Evolutionary conservation across 2,329 filamentous ascomycete species (phyloP).

Genomic region (Clonostachys byssicola): DNA sequence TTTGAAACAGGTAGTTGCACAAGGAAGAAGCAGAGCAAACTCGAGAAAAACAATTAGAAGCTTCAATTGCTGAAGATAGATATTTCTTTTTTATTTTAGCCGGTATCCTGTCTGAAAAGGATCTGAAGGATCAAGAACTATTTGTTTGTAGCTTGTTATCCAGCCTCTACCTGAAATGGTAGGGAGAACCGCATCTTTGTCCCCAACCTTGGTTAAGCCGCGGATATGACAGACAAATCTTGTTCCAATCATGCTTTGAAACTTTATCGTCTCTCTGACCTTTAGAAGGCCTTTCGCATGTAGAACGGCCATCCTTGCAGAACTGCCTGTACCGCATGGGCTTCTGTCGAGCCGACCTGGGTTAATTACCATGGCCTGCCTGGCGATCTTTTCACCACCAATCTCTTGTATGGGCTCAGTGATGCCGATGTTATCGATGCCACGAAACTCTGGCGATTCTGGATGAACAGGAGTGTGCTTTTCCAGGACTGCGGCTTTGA

Average conservation of each 20-base stretch:
- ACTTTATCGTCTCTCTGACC: conserved; percentile 23
- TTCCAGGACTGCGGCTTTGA: conserved; percentile 31
- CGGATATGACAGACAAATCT: conserved; percentile 29
- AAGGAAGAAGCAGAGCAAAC: too few relatives aligned
- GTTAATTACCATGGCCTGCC: conserved; percentile 34
- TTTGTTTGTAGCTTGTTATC: conserved; percentile 32
- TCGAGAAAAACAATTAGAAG: too few relatives aligned
- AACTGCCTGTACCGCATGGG: conserved; percentile 37
- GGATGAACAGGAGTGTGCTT: conserved; percentile 32
- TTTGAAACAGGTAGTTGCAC: too few relatives aligned
- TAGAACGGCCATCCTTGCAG: conserved; percentile 31
- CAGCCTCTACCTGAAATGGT: conserved; percentile 32
- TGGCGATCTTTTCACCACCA: conserved; percentile 17
- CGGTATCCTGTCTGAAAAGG: conserved; percentile 28
- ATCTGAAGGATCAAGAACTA: conserved; percentile 29
- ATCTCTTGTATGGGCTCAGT: conserved; percentile 22
- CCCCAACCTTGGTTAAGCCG: conserved; percentile 25
- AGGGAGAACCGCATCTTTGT: conserved; percentile 26
- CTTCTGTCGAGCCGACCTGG: conserved; percentile 36
- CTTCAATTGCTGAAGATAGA: too few relatives aligned
- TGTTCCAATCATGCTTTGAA: conserved; percentile 32
- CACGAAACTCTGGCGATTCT: conserved; percentile 31
- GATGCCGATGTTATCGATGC: conserved; percentile 33
- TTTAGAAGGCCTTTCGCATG: conserved; percentile 28
- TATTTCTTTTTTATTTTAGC: too few relatives aligned